Evolutionary conservation across 2,329 filamentous ascomycete genomes (phyloP).

Genomic region (Colletotrichum sp.): DNA sequence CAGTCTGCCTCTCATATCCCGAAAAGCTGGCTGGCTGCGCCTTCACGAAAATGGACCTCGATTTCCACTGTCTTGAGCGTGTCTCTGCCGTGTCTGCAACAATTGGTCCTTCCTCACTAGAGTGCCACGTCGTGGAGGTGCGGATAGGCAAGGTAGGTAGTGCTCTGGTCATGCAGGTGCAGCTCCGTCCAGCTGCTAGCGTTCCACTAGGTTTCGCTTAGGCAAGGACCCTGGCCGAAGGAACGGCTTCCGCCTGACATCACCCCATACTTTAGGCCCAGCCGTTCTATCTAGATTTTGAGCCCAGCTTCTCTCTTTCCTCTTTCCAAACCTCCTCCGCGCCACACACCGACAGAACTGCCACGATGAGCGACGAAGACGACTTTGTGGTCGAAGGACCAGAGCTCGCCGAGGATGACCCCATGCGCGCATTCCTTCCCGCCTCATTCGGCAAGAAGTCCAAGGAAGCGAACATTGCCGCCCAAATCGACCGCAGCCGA

Average conservation of each 20-base stretch:
- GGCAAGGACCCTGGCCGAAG: constrained; percentile 6
- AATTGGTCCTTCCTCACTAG: neutral
- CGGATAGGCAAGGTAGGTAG: neutral
- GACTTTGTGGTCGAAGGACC: constrained; percentile 62
- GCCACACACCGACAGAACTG: neutral
- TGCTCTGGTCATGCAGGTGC: neutral
- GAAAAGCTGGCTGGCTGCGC: neutral
- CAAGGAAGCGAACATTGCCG: constrained; percentile 73
- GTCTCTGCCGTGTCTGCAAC: neutral
- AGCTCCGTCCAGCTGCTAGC: neutral
- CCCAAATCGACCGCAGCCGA: constrained; percentile 82
- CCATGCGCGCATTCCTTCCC: constrained; percentile 79
- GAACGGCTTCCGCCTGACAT: constrained; percentile 17
- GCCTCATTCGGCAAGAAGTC: constrained; percentile 84
- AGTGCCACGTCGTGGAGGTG: neutral
- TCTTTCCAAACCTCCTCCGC: neutral
- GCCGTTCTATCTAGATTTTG: neutral
- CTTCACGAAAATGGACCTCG: neutral
- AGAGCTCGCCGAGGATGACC: constrained; percentile 65
- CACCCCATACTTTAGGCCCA: constrained; percentile 2
- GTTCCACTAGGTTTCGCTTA: neutral
- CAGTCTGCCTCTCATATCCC: neutral
- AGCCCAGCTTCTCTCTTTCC: neutral
- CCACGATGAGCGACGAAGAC: constrained; percentile 61
- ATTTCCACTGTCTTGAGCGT: neutral